These are phyloP conservation scores for Apiotrichum veenhuisii DNA, from an alignment of 1,284 basidiomycete genomes.

Conservation along the genomic window DNA sequence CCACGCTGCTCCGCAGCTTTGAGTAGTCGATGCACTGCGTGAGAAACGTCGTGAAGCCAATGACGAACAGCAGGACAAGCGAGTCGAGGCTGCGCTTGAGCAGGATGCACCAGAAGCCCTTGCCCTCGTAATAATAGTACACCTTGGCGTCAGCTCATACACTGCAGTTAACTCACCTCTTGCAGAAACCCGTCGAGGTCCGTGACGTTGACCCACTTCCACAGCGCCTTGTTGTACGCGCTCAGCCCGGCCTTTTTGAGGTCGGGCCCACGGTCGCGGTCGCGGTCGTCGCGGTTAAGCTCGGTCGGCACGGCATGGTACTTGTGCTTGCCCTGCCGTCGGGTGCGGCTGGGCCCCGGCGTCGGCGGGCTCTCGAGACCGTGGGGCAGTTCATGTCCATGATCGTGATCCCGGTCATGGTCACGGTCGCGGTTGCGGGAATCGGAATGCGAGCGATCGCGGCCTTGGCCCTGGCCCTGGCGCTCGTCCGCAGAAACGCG, in stretches of 20 bases:
- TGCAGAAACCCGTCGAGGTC: conserved; percentile 93
- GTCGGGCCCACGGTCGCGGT: not conserved
- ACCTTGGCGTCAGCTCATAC: conserved; percentile 38
- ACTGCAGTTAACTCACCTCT: conserved; percentile 59
- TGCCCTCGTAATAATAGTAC: conserved; percentile 92
- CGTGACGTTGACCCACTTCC: conserved; percentile 98
- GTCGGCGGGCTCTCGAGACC: not conserved
- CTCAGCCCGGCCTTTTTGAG: conserved; percentile 59
- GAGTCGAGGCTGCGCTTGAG: conserved; percentile 82
- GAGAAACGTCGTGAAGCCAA: conserved; percentile 92
- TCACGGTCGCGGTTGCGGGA: too few relatives aligned
- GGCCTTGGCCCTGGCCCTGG: too few relatives aligned
- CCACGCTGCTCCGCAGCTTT: conserved; percentile 55
- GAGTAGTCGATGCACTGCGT: conserved; percentile 92
- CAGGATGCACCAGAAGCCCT: conserved; percentile 91
- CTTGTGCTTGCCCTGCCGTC: conserved; percentile 6
- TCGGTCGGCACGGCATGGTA: conserved; percentile 13
- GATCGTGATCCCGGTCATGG: not conserved
- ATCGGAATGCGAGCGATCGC: too few relatives aligned
- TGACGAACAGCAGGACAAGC: conserved; percentile 93
- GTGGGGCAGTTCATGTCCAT: too few relatives aligned
- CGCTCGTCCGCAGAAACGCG: not conserved
- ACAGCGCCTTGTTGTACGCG: conserved; percentile 82
- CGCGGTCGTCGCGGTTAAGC: not conserved
- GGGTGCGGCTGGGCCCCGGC: not conserved